These are phyloP conservation scores for Colletotrichum higginsianum DNA, from an alignment of 2,329 filamentous ascomycete genomes.

Conservation along the genomic window DNA sequence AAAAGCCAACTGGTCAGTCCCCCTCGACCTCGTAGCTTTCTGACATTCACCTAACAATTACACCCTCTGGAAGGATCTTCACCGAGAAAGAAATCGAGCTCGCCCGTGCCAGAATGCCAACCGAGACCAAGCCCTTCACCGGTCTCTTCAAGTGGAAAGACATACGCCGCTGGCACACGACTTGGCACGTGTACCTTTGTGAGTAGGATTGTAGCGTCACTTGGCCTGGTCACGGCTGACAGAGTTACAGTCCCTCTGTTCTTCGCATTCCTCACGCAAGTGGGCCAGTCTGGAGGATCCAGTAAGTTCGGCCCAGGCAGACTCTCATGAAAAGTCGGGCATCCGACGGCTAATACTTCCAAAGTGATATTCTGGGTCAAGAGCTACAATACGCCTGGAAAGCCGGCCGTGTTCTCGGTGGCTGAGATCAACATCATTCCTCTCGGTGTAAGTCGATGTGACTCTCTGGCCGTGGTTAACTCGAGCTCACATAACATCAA, in stretches of 20 bases:
- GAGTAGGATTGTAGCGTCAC: background rate
- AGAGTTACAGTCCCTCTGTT: slow-evolving; percentile 43
- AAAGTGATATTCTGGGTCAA: slow-evolving; percentile 50
- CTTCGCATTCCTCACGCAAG: slow-evolving; percentile 45
- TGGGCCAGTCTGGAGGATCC: slow-evolving; percentile 46
- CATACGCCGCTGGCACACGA: slow-evolving; percentile 49
- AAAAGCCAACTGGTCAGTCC: slow-evolving; percentile 46
- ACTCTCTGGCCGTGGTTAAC: background rate
- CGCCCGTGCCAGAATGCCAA: slow-evolving; percentile 46
- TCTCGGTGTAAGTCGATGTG: slow-evolving; percentile 43
- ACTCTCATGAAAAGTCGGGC: no score
- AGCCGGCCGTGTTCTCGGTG: slow-evolving; percentile 45
- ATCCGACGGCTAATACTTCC: background rate
- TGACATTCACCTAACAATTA: background rate
- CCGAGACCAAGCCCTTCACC: slow-evolving; percentile 45
- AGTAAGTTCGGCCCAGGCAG: slow-evolving; percentile 37
- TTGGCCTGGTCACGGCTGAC: background rate
- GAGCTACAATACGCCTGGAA: slow-evolving; percentile 46
- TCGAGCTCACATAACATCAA: slow-evolving; percentile 14
- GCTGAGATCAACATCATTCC: slow-evolving; percentile 49
- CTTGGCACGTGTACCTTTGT: slow-evolving; percentile 50
- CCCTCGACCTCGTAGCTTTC: rapidly evolving
- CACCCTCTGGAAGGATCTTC: slow-evolving; percentile 44
- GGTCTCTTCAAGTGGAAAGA: slow-evolving; percentile 50
- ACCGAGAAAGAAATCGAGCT: slow-evolving; percentile 45